Conservation (phyloP, 306 rosid species). For the Quercus glauca region DNA sequence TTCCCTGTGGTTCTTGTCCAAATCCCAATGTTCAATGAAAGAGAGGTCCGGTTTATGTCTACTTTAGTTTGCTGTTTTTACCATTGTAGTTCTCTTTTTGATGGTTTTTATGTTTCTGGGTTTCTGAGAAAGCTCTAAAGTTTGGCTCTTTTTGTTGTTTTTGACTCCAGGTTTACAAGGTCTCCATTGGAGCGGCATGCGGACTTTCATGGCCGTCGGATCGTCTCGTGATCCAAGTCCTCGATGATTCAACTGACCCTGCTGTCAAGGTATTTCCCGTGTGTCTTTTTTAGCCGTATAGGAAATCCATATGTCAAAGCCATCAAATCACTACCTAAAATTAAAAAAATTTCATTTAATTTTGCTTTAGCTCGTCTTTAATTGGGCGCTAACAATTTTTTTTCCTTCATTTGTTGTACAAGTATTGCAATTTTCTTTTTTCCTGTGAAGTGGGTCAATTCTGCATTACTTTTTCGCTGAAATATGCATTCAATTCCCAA, state of each 20-base stretch:
- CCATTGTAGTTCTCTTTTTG: not conserved
- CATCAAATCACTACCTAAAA: conserved; percentile 3
- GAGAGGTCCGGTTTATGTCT: conserved; percentile 55
- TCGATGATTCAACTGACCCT: conserved; percentile 95
- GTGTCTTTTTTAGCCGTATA: conserved; percentile 31
- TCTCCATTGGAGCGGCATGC: conserved; percentile 98
- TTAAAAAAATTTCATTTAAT: too few relatives aligned
- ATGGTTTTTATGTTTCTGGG: not conserved
- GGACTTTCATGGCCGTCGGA: conserved; percentile 96
- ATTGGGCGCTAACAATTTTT: too few relatives aligned
- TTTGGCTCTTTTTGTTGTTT: conserved; percentile 13
- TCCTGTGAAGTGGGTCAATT: not conserved
- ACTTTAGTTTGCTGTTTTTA: not conserved
- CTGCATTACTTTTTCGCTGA: not conserved
- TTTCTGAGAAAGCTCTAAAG: conserved; percentile 6
- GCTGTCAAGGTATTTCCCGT: conserved; percentile 55
- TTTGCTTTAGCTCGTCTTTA: too few relatives aligned
- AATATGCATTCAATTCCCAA: not conserved
- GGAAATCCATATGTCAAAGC: conserved; percentile 30
- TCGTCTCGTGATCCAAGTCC: conserved; percentile 96
- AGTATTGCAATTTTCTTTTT: not conserved
- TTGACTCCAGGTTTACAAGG: conserved; percentile 72
- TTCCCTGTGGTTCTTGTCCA: conserved; percentile 88
- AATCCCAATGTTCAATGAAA: conserved; percentile 98
- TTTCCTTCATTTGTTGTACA: not conserved